These are phyloP conservation scores for Pichia sp. DNA, from an alignment of 1,139 yeast species.

Conservation along the genomic window DNA sequence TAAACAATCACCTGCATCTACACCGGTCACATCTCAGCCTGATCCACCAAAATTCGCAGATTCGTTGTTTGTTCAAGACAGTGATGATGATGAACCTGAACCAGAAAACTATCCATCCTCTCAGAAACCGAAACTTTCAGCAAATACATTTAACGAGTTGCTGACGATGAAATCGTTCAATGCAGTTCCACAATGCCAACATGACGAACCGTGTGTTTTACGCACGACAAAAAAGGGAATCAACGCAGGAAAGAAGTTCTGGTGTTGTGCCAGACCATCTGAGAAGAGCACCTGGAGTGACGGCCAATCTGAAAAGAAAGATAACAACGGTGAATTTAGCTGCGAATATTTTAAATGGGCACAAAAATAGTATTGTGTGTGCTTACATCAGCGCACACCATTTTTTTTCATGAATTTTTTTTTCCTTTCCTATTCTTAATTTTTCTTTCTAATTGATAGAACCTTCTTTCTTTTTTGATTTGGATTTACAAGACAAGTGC, in stretches of 20 bases:
- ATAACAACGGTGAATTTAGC: conserved; percentile 14
- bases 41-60: neutral
- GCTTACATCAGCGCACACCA: too few species aligned
- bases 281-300: conserved; percentile 24
- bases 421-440: neutral
- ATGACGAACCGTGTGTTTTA: conserved; percentile 46
- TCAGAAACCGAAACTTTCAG: too few species aligned
- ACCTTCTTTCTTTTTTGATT: neutral
- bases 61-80: conserved; percentile 19
- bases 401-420: too few species aligned
- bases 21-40: neutral
- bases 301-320: neutral
- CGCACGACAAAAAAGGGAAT: conserved; percentile 47
- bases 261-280: conserved; percentile 50
- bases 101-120: too few species aligned
- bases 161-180: conserved; percentile 12
- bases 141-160: conserved; percentile 19
- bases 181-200: conserved; percentile 48
- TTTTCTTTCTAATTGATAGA: neutral
- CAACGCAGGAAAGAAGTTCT: conserved; percentile 53
- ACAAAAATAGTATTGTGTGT: conserved; percentile 21
- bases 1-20: conserved; percentile 25
- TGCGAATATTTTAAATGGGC: conserved; percentile 42
- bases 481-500: neutral
- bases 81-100: conserved; percentile 17